phyloP scores from a whole-genome alignment of 192 early-diverging fungal species.

The Linnemannia elongata region DNA sequence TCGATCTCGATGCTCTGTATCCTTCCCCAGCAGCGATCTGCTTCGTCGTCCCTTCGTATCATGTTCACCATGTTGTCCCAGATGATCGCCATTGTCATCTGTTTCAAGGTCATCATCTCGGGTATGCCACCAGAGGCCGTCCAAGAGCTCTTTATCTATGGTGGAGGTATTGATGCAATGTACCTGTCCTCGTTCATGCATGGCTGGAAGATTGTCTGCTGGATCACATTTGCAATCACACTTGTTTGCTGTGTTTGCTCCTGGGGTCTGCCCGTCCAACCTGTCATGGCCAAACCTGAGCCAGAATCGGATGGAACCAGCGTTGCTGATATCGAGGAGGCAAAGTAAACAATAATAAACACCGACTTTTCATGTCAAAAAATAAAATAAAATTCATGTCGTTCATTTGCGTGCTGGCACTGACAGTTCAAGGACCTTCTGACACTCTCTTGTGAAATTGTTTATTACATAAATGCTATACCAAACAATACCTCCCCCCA shows the following conservation, averaged over 20 bases:
- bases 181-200: slow-evolving; percentile 20
- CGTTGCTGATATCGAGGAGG: background rate
- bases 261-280: slow-evolving; percentile 1
- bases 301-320: background rate
- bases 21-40: slow-evolving; percentile 14
- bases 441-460: too few relatives aligned
- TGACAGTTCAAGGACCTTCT: background rate
- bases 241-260: slow-evolving; percentile 23
- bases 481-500: background rate
- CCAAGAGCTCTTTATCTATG: slow-evolving; percentile 19
- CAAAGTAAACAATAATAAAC: background rate
- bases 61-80: slow-evolving; percentile 30
- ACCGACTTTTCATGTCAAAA: background rate
- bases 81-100: slow-evolving; percentile 35
- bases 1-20: slow-evolving; percentile 31
- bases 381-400: background rate
- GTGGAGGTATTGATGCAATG: slow-evolving; percentile 16
- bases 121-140: slow-evolving; percentile 21
- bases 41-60: slow-evolving; percentile 20
- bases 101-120: slow-evolving; percentile 25
- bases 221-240: slow-evolving; percentile 23
- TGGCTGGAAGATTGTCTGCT: slow-evolving; percentile 18
- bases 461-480: too few relatives aligned
- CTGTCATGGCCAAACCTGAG: slow-evolving; percentile 5
- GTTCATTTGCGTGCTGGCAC: background rate